A percentile compares a stretch with the other conserved stretches of the same genome.
These are phyloP conservation scores for Daldinia decipiens DNA, from an alignment of 495 filamentous ascomycete species.

Conservation along the genomic window DNA sequence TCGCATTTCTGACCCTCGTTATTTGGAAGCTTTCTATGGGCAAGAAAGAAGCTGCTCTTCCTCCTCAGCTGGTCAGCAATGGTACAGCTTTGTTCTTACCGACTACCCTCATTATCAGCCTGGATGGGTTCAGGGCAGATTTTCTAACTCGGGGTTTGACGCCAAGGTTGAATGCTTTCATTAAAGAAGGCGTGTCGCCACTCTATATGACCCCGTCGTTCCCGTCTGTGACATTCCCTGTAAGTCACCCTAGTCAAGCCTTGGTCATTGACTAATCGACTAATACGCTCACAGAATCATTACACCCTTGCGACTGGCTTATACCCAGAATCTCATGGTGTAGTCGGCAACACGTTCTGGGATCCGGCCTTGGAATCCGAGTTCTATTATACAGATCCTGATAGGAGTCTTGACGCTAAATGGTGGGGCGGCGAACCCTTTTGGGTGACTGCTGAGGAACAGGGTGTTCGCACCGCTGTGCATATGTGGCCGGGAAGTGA, in stretches of 20 bases:
- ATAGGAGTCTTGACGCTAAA: conserved; percentile 76
- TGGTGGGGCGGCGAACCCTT: conserved; percentile 97
- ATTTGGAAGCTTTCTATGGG: conserved; percentile 61
- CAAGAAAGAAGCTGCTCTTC: conserved; percentile 40
- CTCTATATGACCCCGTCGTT: conserved; percentile 93
- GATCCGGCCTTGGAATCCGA: conserved; percentile 78
- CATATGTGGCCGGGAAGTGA: conserved; percentile 99
- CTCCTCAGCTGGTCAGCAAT: conserved; percentile 66
- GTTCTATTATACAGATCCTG: conserved; percentile 86
- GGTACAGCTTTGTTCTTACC: conserved; percentile 87
- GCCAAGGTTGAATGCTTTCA: conserved; percentile 80
- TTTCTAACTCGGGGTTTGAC: conserved; percentile 87
- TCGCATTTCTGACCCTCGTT: conserved; percentile 61
- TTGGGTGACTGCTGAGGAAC: conserved; percentile 89
- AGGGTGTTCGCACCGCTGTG: conserved; percentile 77
- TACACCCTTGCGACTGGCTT: conserved; percentile 93
- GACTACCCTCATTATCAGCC: conserved; percentile 92
- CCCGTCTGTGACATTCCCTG: conserved; percentile 95
- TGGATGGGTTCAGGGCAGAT: conserved; percentile 97
- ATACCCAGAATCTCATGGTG: conserved; percentile 90
- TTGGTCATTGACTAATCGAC: background rate
- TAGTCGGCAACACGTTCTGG: conserved; percentile 96
- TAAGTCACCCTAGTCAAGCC: conserved; percentile 22
- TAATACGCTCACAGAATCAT: conserved; percentile 68
- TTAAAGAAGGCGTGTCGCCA: conserved; percentile 86